Evolutionary conservation across 257 asterid species (phyloP).

Genomic region (Primulina huaijiensis): DNA sequence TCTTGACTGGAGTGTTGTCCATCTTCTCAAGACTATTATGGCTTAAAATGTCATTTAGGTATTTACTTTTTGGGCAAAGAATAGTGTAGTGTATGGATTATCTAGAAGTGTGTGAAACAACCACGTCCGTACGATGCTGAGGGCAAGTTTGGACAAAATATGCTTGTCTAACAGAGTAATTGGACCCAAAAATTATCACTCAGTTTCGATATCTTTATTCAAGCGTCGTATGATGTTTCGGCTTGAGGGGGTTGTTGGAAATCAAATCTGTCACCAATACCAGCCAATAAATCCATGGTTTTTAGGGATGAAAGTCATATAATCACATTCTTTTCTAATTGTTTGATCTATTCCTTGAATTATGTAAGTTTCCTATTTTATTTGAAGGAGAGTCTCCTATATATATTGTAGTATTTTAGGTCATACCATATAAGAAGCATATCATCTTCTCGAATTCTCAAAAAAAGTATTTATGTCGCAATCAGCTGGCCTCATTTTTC

Average conservation of each 20-base stretch:
- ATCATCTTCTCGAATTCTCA: no score
- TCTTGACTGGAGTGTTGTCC: not conserved
- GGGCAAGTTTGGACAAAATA: not conserved
- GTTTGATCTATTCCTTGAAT: no score
- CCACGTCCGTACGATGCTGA: not conserved
- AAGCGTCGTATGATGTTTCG: not conserved
- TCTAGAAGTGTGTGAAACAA: not conserved
- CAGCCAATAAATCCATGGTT: not conserved
- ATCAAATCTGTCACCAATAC: not conserved
- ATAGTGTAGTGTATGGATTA: not conserved
- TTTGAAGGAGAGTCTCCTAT: no score
- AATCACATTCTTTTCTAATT: no score
- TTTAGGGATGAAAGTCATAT: not conserved
- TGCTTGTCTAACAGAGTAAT: not conserved
- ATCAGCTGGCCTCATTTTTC: conserved; percentile 12
- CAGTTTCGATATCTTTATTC: not conserved
- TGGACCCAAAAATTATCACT: not conserved
- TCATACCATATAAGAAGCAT: no score
- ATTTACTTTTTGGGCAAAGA: not conserved
- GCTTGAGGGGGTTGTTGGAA: not conserved
- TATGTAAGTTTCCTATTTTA: no score
- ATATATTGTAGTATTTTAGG: no score
- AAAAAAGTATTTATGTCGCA: no score
- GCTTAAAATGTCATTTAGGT: not conserved
- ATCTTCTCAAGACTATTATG: not conserved